Conservation (phyloP, 148 eudicot genomes). For the Amaranthus palmeri region DNA sequence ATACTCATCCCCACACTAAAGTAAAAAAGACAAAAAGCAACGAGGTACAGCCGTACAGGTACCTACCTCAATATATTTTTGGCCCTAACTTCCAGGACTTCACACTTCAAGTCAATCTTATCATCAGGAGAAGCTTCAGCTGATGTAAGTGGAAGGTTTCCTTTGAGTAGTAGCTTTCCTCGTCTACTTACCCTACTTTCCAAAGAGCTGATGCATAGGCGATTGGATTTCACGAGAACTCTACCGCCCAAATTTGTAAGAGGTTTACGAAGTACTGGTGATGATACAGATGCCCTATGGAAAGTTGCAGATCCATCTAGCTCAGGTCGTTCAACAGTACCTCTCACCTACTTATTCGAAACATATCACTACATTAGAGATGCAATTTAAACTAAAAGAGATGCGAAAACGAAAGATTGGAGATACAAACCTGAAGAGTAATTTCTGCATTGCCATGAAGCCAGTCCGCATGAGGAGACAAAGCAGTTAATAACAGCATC, state of each 20-base stretch:
- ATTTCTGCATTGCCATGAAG: slow-evolving; percentile 94
- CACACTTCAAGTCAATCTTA: slow-evolving; percentile 94
- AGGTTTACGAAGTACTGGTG: slow-evolving; percentile 93
- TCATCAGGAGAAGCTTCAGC: slow-evolving; percentile 80
- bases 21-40: background rate
- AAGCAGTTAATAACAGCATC: slow-evolving; percentile 93
- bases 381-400: background rate
- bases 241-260: slow-evolving; percentile 90
- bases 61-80: slow-evolving; percentile 81
- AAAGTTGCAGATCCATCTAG: slow-evolving; percentile 96
- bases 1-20: background rate
- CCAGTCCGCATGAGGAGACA: slow-evolving; percentile 97
- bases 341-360: slow-evolving; percentile 67
- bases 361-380: slow-evolving; percentile 21
- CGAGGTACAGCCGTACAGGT: background rate
- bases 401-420: background rate
- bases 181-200: slow-evolving; percentile 94
- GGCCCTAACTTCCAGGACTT: slow-evolving; percentile 86
- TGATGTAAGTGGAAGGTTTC: slow-evolving; percentile 76
- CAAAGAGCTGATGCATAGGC: slow-evolving; percentile 74
- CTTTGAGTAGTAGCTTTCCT: slow-evolving; percentile 85
- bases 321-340: slow-evolving; percentile 98
- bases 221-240: slow-evolving; percentile 81
- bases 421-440: slow-evolving; percentile 73
- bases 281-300: slow-evolving; percentile 93